Base-by-base conservation (phyloP, 331 rosid species). In the Acacia concinna region DNA sequence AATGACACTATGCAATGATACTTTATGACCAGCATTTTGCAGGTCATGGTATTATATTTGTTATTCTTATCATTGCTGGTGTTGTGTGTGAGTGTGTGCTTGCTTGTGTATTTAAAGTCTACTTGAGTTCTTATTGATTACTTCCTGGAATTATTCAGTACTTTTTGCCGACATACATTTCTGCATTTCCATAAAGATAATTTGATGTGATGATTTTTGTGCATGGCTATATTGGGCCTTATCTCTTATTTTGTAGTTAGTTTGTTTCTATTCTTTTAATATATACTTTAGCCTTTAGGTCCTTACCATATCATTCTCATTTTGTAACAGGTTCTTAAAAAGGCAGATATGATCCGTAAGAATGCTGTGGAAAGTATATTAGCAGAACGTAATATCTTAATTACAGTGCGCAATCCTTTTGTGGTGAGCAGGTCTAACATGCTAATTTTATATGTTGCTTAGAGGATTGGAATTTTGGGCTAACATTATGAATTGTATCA, bases 331-430 rank as follows among this genome's bases (percentile, higher is more conserved):
- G 89, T 86, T 83, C 86, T 86, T 79, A 93, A 89, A 83, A 96
- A 96, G 86, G 98, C 99, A 44, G 98, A 96, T 72, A 96, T 96
- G 99, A 91, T 96, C 70, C 98, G 99, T 5, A 96, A 96, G 89
- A 96, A 96, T 89, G 99, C 99, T 43, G 99, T 93, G 79, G 99
- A 96, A 88, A 96, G 99, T 90, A 96, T 96, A 78, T 82, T 96
- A 84, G 99, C 99, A 4, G 99, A 96, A 82, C 98, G 99, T 57
- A 91, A 96, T 89, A 96, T 96, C 86, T 87, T 96, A 91, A 96
- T 96, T 82, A 86, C 98, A 75, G 99, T 96, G 59, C 99, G 97
- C 87, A 96, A 96, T 81, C 99, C 94, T 85, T 96, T 96, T 91
- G 99, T 96, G 98, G 99, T 96, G 90, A 91, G 99, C 87, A 63